phyloP scores from a whole-genome alignment of 768 basidiomycete species.

The Rhizopogon roseolus region DNA sequence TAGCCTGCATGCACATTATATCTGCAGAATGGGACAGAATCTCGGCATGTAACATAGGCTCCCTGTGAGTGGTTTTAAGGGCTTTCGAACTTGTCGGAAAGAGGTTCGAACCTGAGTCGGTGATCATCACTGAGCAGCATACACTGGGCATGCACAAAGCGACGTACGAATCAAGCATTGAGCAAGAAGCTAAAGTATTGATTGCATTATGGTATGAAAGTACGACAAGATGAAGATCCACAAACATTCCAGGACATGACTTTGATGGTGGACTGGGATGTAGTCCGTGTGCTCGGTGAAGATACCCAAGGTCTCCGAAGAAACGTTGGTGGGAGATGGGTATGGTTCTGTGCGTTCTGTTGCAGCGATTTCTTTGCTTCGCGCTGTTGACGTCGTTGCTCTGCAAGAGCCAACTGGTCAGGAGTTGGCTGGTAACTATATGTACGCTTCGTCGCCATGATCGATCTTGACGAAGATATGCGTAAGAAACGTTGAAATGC shows the following conservation, averaged over 20 bases:
- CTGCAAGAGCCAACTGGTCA: conserved; percentile 52
- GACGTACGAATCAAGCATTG: conserved; percentile 76
- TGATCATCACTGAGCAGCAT: neutral
- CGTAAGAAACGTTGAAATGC: neutral
- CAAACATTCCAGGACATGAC: conserved; percentile 84
- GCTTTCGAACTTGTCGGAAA: conserved; percentile 81
- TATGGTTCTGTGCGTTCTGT: conserved; percentile 11
- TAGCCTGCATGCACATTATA: conserved; percentile 83
- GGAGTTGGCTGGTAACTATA: conserved; percentile 34
- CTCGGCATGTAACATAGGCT: conserved; percentile 73
- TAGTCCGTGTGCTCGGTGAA: conserved; percentile 9
- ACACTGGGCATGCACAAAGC: neutral
- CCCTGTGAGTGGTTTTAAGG: conserved; percentile 68
- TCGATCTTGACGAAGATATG: neutral
- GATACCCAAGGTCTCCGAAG: conserved; percentile 32
- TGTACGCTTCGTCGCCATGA: neutral
- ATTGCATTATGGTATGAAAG: conserved; percentile 2
- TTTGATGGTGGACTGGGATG: conserved; percentile 29
- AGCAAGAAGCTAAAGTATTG: conserved; percentile 55
- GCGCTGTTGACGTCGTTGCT: conserved; percentile 36
- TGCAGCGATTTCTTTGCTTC: conserved; percentile 38
- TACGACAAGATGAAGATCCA: conserved; percentile 14
- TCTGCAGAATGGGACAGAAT: conserved; percentile 71
- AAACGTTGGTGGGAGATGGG: conserved; percentile 6
- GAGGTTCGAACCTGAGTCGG: conserved; percentile 59